A percentile compares a stretch with the other conserved stretches of the same genome.
Evolutionary conservation across 345 rosid species (phyloP).

Genomic region (Eucalyptus pumila): DNA sequence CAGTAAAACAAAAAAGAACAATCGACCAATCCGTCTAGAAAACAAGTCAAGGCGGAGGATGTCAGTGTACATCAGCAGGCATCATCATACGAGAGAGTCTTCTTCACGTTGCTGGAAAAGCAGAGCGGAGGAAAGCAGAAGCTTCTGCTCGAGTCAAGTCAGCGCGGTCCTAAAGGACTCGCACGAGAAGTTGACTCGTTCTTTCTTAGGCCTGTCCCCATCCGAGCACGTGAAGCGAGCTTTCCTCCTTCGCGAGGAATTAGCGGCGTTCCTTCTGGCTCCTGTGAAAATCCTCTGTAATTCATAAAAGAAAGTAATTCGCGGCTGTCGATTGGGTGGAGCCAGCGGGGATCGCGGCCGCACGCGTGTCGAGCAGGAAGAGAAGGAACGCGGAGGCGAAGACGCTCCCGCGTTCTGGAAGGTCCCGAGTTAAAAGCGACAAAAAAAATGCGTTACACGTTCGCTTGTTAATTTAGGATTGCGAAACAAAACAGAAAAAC

Average conservation of each 20-base stretch:
- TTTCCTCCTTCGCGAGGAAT: neutral
- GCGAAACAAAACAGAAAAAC: neutral
- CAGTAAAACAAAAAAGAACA: no score
- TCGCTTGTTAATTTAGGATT: neutral
- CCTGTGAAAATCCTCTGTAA: neutral
- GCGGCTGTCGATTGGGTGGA: neutral
- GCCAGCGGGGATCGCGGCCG: neutral
- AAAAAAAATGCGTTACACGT: neutral
- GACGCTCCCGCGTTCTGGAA: neutral
- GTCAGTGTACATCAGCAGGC: accelerated
- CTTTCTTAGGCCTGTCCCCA: neutral
- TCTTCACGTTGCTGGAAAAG: neutral
- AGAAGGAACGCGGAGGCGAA: neutral
- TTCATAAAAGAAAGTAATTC: neutral
- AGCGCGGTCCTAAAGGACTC: neutral
- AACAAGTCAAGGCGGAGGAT: neutral
- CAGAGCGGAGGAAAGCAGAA: neutral
- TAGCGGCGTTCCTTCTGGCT: neutral
- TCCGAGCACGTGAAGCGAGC: neutral
- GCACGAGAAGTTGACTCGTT: neutral
- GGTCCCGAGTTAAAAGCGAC: neutral
- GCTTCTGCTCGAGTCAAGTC: neutral
- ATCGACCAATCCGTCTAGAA: neutral
- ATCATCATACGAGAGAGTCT: neutral
- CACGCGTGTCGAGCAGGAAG: neutral